Conservation (phyloP, 2,329 filamentous ascomycete species). For the Metarhizium humberi region DNA sequence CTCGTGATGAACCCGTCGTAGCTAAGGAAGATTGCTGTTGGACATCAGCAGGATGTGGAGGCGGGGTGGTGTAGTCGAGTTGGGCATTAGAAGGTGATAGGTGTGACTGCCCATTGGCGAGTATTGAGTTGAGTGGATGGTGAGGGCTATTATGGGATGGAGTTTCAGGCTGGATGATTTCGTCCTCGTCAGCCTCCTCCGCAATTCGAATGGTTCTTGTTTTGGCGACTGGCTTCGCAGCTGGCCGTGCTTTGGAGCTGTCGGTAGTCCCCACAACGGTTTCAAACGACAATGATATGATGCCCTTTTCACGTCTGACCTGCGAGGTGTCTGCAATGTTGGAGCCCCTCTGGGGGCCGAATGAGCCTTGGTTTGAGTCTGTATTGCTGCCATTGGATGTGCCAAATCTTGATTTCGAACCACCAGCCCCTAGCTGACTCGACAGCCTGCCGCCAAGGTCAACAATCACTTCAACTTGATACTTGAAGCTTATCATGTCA, state of each 20-base stretch:
- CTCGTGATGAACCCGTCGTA: neutral
- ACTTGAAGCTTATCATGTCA: constrained; percentile 90
- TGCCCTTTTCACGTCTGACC: constrained; percentile 79
- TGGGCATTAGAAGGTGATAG: constrained; percentile 24
- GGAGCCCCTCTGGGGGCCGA: constrained; percentile 29
- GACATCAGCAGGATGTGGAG: constrained; percentile 9
- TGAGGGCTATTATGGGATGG: constrained; percentile 1
- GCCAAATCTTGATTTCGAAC: constrained; percentile 35
- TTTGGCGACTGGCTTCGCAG: constrained; percentile 14
- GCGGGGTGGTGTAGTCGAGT: constrained; percentile 5
- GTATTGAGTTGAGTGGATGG: constrained; percentile 14
- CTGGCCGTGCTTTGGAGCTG: constrained; percentile 37
- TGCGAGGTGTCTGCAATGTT: constrained; percentile 82
- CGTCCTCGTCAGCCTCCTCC: constrained; percentile 24
- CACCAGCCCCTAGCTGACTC: constrained; percentile 59
- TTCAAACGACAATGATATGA: constrained; percentile 81
- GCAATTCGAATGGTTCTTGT: constrained; percentile 22
- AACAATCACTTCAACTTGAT: constrained; percentile 85
- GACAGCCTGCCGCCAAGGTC: constrained; percentile 83
- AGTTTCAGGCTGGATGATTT: constrained; percentile 15
- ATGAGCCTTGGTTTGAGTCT: constrained; percentile 18
- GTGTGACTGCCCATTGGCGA: constrained; percentile 8
- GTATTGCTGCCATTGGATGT: constrained; percentile 17
- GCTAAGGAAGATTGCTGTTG: neutral
- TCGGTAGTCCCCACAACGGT: constrained; percentile 81